Base-by-base conservation (phyloP, 176 grass and related monocot genomes). In the Carex pumila region DNA sequence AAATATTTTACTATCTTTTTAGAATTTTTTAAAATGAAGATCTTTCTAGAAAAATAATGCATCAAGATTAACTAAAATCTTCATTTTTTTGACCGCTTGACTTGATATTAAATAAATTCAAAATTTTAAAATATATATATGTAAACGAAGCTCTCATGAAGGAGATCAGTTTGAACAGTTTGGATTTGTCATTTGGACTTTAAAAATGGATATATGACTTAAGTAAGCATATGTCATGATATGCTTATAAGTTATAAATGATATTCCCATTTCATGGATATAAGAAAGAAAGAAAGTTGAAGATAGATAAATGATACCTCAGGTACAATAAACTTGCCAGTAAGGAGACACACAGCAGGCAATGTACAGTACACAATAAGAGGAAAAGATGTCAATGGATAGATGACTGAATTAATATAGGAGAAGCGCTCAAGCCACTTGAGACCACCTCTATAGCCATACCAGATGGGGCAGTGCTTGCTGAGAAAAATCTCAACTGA, bases 391-490 rank as follows among this genome's bases (percentile, higher is more conserved):
- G 88, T 90, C 88, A 85, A 90, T 17, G 88, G 88, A 87, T 90
- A 90, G 29, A 90, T 72, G 32, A 90, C 88, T 0, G 88, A 90
- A 54, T 90, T 90, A 54, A 90, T 87, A 60, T 90, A 90, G 7
- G 84, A 86, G 77, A 90, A 83, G 4, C 88, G 71, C 61, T 90
- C 84, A 21, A 90, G 83, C 80, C 84, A 80, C 80, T 90, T 90
- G 47, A 90, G 66, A 50, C 88, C 88, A 43, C 88, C 85, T 84
- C 85, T 60, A 53, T 90, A 90, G 32, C 88, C 88, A 72, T 90
- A 90, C 88, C 88, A 90, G 61, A 90, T 87, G 3, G 88, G 88
- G n/a, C 88, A 90, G 69, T 90, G 88, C 88, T 87, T 87, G 88
- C 88, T 90, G 15, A 90, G 80, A 84, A 90, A 90, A 37, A 90